phyloP scores from a whole-genome alignment of 202 grass and related monocot genomes.

The Carex arenaria region DNA sequence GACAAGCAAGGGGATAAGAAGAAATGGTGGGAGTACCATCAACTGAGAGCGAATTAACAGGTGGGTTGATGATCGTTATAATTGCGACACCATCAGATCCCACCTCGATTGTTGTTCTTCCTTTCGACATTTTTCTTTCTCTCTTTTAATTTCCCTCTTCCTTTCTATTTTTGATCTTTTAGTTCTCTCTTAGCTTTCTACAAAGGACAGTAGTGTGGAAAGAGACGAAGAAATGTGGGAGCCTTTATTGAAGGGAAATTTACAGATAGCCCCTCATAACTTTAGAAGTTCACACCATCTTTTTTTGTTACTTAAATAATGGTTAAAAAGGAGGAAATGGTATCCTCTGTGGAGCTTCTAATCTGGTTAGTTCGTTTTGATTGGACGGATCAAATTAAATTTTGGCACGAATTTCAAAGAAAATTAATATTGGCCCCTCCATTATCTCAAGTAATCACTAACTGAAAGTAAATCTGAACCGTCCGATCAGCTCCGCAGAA shows the following conservation, averaged over 20 bases:
- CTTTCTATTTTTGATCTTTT: not conserved
- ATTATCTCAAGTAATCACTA: too few species aligned
- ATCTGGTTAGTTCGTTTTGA: too few species aligned
- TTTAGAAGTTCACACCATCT: not conserved
- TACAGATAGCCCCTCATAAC: not conserved
- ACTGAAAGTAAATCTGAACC: too few species aligned
- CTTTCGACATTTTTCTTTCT: slow-evolving; percentile 38
- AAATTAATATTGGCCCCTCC: too few species aligned
- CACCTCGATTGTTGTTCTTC: slow-evolving; percentile 68
- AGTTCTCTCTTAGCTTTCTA: slow-evolving; percentile 2
- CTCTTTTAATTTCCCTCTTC: not conserved
- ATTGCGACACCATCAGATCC: slow-evolving; percentile 74
- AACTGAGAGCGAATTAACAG: slow-evolving; percentile 72
- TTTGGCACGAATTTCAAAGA: too few species aligned
- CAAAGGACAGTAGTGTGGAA: not conserved
- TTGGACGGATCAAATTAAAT: too few species aligned
- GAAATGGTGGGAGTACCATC: slow-evolving; percentile 39
- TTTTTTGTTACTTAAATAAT: not conserved
- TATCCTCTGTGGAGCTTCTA: too few species aligned
- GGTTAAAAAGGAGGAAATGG: not conserved
- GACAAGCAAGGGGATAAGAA: slow-evolving; percentile 17
- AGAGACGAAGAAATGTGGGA: not conserved
- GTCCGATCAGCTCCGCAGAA: too few species aligned
- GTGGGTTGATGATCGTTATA: slow-evolving; percentile 80
- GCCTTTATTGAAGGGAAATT: slow-evolving; percentile 11